A percentile compares a stretch with the other conserved stretches of the same genome.
These are phyloP conservation scores for Boletus subparvulus DNA, from an alignment of 768 basidiomycete genomes.

Conservation along the genomic window DNA sequence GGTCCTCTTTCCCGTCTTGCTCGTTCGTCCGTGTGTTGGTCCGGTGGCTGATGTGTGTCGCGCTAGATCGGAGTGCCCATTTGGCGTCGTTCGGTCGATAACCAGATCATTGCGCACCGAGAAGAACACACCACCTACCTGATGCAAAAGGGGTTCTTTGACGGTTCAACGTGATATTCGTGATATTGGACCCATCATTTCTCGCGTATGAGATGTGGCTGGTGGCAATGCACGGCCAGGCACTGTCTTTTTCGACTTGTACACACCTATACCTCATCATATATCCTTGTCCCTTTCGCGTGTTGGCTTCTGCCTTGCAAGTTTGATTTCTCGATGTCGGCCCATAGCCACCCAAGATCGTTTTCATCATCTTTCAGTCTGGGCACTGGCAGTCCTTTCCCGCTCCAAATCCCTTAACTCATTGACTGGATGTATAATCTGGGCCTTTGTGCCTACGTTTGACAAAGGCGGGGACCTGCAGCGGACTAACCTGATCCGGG, in stretches of 20 bases:
- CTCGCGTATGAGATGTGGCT: not conserved
- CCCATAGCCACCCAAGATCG: not conserved
- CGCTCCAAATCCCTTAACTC: not conserved
- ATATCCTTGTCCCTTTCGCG: not conserved
- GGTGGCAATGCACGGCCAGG: not conserved
- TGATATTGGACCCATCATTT: not conserved
- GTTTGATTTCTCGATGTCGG: not conserved
- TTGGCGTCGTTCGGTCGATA: conserved; percentile 53
- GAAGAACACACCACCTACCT: conserved; percentile 50
- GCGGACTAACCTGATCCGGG: not conserved
- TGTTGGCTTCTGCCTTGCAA: not conserved
- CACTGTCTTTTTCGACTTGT: not conserved
- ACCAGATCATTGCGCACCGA: conserved; percentile 43
- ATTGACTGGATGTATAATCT: not conserved
- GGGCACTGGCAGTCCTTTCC: not conserved
- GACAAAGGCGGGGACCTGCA: not conserved
- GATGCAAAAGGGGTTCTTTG: conserved; percentile 43
- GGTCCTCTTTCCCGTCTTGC: conserved; percentile 17
- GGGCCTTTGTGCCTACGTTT: not conserved
- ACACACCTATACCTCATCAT: not conserved
- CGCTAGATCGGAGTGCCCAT: conserved; percentile 50
- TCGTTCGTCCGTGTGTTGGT: not conserved
- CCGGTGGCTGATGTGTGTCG: not conserved
- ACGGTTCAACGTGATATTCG: conserved; percentile 1
- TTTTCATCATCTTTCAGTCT: too few relatives aligned